phyloP scores from a whole-genome alignment of 768 basidiomycete genomes.

The Chalciporus pseudorubinellus region DNA sequence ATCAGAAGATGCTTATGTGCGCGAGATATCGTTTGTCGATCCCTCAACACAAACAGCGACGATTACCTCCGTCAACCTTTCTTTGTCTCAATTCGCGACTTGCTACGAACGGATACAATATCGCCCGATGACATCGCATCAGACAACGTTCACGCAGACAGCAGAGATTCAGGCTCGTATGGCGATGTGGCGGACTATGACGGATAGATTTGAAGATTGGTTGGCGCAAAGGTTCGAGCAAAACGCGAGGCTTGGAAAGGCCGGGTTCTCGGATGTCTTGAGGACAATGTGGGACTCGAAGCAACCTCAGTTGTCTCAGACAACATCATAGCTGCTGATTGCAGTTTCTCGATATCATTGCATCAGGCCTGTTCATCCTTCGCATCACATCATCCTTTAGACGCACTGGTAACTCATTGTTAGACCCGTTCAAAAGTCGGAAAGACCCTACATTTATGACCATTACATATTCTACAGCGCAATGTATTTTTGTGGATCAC shows the following conservation, averaged over 20 bases:
- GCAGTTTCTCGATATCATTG: constrained; percentile 6
- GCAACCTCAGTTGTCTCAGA: constrained; percentile 41
- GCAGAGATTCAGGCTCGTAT: constrained; percentile 86
- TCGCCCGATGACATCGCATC: constrained; percentile 57
- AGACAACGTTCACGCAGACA: constrained; percentile 82
- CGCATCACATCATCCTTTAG: constrained; percentile 20
- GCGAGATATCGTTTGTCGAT: constrained; percentile 92
- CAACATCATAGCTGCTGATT: constrained; percentile 24
- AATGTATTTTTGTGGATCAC: constrained; percentile 15
- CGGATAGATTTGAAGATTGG: constrained; percentile 82
- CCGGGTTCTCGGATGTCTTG: constrained; percentile 88
- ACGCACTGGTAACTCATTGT: constrained; percentile 8
- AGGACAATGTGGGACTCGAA: constrained; percentile 74
- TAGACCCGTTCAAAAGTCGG: constrained; percentile 28
- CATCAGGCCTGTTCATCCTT: constrained; percentile 3
- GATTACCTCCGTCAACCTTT: constrained; percentile 90
- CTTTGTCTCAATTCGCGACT: constrained; percentile 90
- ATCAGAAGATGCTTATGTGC: constrained; percentile 90
- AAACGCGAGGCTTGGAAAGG: constrained; percentile 86
- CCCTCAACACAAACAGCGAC: constrained; percentile 77
- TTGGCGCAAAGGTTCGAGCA: constrained; percentile 87
- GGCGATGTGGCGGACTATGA: constrained; percentile 76
- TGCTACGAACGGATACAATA: constrained; percentile 92
- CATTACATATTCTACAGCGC: constrained; percentile 22
- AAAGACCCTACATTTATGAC: constrained; percentile 27